Base-by-base conservation (phyloP, 768 basidiomycete genomes). In the Porphyrellus cyaneotinctus region DNA sequence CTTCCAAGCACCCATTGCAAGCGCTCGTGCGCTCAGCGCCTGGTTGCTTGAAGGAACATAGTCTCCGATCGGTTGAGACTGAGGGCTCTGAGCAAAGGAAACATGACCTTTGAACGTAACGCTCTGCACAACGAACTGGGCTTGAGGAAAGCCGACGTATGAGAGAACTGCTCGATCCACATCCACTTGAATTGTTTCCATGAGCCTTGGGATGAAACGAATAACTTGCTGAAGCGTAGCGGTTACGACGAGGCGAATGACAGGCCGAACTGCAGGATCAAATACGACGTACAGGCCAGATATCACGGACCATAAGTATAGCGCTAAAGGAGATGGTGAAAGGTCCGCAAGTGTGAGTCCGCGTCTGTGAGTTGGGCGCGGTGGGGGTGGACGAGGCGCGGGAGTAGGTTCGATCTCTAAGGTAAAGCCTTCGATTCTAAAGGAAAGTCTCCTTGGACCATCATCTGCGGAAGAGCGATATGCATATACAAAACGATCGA, bases 121-220 rank as follows among this genome's bases (percentile, higher is more conserved):
- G 36, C 78, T 75, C 52, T 77, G 75, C 6, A 76, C 69, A 11
- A 74, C 68, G n/a, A 88, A 62, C 55, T 76, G 75, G 15, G 76
- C 74, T 24, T 78, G 83, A 33, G 80, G 78, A 14, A 79, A 60
- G 24, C 77, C 78, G 13, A 76, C 62, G 37, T 82, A 79, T 3
- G 76, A 77, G 18, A 88, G 58, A 4, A 75, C 67, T 4, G 79
- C 78, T 17, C 76, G 74, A 58, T 82, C 78, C 2, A 89, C 64
- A 52, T 90, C 87, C 38, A 90, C 82, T 43, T 84, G 81, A 23
- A 89, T 65, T 0, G 81, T 78, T 57, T 85, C 83, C 30, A 82
- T 83, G 43, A 90, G 75, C 47, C 75, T 74, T n/a, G 88, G 88
- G 2, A 90, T 74, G 68, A 78, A 80, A 45, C 77, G 77, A 56